These are phyloP conservation scores for Circinella minor DNA, from an alignment of 371 early-diverging fungal species.

Conservation along the genomic window DNA sequence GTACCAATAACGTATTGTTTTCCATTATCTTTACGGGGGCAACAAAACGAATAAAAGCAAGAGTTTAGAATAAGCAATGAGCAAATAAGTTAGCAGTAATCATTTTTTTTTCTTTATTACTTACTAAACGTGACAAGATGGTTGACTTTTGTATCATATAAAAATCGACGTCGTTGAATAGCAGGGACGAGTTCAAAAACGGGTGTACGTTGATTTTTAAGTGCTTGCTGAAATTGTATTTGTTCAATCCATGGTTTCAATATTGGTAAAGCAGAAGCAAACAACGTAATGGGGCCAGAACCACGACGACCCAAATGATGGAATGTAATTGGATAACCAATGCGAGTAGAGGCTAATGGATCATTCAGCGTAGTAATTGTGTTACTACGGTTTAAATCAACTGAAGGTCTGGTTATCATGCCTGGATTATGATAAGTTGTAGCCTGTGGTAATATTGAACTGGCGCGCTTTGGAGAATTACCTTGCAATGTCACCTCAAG, in stretches of 20 bases:
- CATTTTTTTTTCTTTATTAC: background rate
- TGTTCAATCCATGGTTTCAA: conserved; percentile 84
- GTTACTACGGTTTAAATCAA: conserved; percentile 7
- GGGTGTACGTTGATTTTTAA: conserved; percentile 54
- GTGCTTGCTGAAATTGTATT: conserved; percentile 72
- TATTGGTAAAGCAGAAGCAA: conserved; percentile 75
- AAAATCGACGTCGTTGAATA: conserved; percentile 27
- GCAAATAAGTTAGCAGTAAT: too few species aligned
- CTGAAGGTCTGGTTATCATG: background rate
- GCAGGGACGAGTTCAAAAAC: conserved; percentile 64
- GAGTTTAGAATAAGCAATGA: too few species aligned
- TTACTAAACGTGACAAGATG: conserved; percentile 51
- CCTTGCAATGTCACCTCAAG: conserved; percentile 35
- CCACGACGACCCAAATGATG: conserved; percentile 78
- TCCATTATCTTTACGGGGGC: conserved; percentile 27
- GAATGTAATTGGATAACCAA: conserved; percentile 70
- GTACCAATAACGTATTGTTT: conserved; percentile 49
- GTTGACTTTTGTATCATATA: conserved; percentile 29
- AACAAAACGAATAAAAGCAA: too few species aligned
- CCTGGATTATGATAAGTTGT: conserved; percentile 1
- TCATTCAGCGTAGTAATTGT: background rate
- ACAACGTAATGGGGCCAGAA: conserved; percentile 63
- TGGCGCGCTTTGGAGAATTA: conserved; percentile 27
- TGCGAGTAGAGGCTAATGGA: conserved; percentile 23
- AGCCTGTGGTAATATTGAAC: conserved; percentile 54